Conservation (phyloP, 164 flowering plant species). For the Chloranthus sessilifolius region DNA sequence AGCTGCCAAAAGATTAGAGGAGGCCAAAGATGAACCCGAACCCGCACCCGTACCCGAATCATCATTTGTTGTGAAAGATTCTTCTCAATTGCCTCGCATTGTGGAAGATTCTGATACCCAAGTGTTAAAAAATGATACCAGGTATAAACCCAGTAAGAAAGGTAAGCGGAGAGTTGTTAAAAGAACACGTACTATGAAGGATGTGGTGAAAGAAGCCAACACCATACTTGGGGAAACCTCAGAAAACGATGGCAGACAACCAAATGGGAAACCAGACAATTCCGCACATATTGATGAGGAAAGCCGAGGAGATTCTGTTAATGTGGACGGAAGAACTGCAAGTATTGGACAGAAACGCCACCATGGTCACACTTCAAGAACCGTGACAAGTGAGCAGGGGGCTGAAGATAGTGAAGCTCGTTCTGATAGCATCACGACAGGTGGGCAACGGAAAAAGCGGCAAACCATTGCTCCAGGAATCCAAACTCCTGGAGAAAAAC, state of each 20-base stretch:
- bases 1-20: constrained; percentile 9
- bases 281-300: constrained; percentile 28
- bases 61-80: constrained; percentile 21
- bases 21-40: constrained; percentile 12
- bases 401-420: constrained; percentile 52
- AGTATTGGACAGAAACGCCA: constrained; percentile 41
- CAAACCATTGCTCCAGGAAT: constrained; percentile 37
- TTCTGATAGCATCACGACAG: constrained; percentile 56
- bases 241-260: constrained; percentile 23
- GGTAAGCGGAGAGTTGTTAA: constrained; percentile 25
- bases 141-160: constrained; percentile 30
- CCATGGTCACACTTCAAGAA: constrained; percentile 30
- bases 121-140: no score
- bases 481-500: constrained; percentile 49
- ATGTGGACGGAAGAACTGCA: constrained; percentile 15
- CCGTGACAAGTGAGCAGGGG: constrained; percentile 29
- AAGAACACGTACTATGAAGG: constrained; percentile 64
- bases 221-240: constrained; percentile 34
- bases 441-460: constrained; percentile 61
- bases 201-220: constrained; percentile 54
- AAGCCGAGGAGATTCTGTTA: constrained; percentile 30
- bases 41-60: no score
- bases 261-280: constrained; percentile 16
- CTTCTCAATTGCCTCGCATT: constrained; percentile 7
- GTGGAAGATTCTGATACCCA: not conserved